phyloP scores from a whole-genome alignment of 495 filamentous ascomycete species.

The Hypoxylon perforatum region DNA sequence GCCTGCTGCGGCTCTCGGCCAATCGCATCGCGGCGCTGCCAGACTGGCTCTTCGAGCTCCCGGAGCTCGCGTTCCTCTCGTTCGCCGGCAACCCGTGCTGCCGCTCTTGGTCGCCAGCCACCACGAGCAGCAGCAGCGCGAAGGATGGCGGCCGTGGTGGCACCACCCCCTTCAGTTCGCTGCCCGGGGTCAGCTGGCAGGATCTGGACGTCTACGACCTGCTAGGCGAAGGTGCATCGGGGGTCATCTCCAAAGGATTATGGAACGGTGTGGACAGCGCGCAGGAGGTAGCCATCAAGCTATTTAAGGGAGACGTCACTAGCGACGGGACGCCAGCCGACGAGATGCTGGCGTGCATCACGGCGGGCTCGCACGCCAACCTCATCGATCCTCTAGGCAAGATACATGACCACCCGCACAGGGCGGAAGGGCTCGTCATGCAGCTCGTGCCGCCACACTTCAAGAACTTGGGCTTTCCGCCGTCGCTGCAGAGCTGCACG shows the following conservation, averaged over 20 bases:
- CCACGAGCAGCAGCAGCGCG: too few relatives aligned
- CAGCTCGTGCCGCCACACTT: slow-evolving; percentile 47
- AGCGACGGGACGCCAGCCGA: slow-evolving; percentile 56
- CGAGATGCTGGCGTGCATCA: slow-evolving; percentile 56
- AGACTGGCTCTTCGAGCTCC: slow-evolving; percentile 54
- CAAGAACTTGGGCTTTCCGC: slow-evolving; percentile 41
- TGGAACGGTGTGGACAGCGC: slow-evolving; percentile 45
- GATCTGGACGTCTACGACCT: slow-evolving; percentile 49
- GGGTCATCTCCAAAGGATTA: slow-evolving; percentile 50
- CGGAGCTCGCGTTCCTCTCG: slow-evolving; percentile 57
- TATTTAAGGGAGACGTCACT: slow-evolving; percentile 55
- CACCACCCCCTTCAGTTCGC: slow-evolving; percentile 29
- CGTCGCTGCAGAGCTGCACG: slow-evolving; percentile 48
- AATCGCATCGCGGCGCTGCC: slow-evolving; percentile 54
- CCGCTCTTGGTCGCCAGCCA: slow-evolving; percentile 7
- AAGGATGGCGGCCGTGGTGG: slow-evolving; percentile 20
- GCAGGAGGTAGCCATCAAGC: slow-evolving; percentile 57
- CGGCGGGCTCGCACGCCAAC: slow-evolving; percentile 56
- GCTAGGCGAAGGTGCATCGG: slow-evolving; percentile 52
- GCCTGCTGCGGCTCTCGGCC: slow-evolving; percentile 52
- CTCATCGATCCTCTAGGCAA: slow-evolving; percentile 56
- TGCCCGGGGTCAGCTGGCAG: slow-evolving; percentile 52
- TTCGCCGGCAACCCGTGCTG: slow-evolving; percentile 60
- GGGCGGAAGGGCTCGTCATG: slow-evolving; percentile 56
- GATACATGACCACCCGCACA: slow-evolving; percentile 54